Base-by-base conservation (phyloP, 2,329 filamentous ascomycete species). In the Clonostachys solani region DNA sequence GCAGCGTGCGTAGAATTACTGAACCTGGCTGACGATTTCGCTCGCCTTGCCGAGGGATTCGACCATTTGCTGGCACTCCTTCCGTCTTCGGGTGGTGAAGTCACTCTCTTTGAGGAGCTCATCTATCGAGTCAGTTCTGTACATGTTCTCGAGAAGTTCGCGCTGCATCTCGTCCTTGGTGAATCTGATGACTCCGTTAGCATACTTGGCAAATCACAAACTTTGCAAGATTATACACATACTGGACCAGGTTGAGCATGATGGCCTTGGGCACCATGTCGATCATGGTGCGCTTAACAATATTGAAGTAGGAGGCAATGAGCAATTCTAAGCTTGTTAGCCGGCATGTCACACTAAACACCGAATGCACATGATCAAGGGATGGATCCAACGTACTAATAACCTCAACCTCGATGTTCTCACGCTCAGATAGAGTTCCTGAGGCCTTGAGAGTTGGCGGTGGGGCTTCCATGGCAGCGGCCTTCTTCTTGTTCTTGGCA, bases 401-500 rank as follows among this genome's bases (percentile, higher is more conserved):
- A 52, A 99, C 92, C 71, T 99, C 94, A 42, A 99, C 94, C 68
- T 99, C 94, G 54, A 96, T 89, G 50, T 84, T 86, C 67, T 99
- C 94, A 51, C 94, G 90, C 72, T 99, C 94, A 6, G 89, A 95
- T 37, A 99, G 76, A 23, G 86, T 95, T 40, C 94, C 92, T 4
- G 90, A 95, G 34, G 94, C 94, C 75, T 96, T 99, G 49, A 99
- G 82, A 40, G 84, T 92, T 33, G 94, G 83, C 52, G 94, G 94
- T 37, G 94, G 94, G 13, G 94, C 78, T 66, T 99, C 94, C 94
- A 99, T 99, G 43, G 92, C 92, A n/a, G 94, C 94, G 73, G 95
- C 95, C 86, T 96, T 97, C 82, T 99, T 99, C 84, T 97, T 99
- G 75, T 97, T 99, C 82, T 97, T 99, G 63, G 89, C 92, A 12